Percentiles rank a stretch among this genome's conserved stretches.
phyloP scores from a whole-genome alignment of 192 early-diverging fungal species.

The Entomortierella parvispora region DNA sequence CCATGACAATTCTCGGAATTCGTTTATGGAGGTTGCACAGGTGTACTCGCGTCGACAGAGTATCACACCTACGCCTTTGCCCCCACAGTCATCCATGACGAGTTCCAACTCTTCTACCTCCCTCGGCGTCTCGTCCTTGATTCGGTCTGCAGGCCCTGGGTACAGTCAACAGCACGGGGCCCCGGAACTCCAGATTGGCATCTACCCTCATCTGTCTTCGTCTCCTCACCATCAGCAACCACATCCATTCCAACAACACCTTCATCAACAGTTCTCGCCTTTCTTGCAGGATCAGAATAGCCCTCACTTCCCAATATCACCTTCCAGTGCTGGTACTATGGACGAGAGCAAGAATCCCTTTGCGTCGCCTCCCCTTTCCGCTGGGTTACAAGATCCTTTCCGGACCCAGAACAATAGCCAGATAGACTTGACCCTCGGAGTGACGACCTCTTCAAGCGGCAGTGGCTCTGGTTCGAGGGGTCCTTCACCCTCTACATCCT shows the following conservation, averaged over 20 bases:
- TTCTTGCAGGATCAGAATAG: not conserved
- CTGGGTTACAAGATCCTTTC: slow-evolving; percentile 20
- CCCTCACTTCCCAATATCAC: slow-evolving; percentile 22
- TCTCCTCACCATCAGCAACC: too few relatives aligned
- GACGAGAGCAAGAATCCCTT: slow-evolving; percentile 8
- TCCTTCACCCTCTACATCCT: not conserved
- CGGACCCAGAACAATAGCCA: slow-evolving; percentile 29
- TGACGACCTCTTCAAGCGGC: not conserved
- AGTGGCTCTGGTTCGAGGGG: not conserved
- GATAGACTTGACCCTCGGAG: not conserved
- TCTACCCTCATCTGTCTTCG: not conserved
- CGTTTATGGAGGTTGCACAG: slow-evolving; percentile 15
- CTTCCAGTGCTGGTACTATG: slow-evolving; percentile 8
- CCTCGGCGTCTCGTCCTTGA: not conserved
- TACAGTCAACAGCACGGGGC: slow-evolving; percentile 6
- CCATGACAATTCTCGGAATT: slow-evolving; percentile 7
- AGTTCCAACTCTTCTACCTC: not conserved
- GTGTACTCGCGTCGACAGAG: slow-evolving; percentile 8
- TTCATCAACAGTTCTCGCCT: not conserved
- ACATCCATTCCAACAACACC: not conserved
- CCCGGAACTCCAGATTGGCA: slow-evolving; percentile 11
- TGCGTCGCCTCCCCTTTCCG: slow-evolving; percentile 20
- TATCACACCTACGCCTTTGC: slow-evolving; percentile 4
- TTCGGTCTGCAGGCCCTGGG: slow-evolving; percentile 1
- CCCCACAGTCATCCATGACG: not conserved